Base-by-base conservation (phyloP, 2,329 filamentous ascomycete genomes). In the Penicillium crustosum region DNA sequence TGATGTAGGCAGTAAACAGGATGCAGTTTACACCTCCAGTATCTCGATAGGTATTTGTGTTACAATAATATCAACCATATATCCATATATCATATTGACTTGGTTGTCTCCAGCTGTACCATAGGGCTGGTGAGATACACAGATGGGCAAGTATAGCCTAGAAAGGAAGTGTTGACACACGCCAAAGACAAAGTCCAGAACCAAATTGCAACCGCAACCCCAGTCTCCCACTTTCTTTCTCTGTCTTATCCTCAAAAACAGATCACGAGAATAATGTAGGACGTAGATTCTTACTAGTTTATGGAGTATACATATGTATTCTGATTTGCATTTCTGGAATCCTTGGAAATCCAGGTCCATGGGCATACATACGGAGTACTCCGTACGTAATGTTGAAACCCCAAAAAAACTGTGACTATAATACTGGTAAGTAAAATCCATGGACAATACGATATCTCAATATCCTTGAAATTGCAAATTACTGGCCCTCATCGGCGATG, bases 161-260 rank as follows among this genome's bases (percentile, higher is more conserved):
- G 3, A 39, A 27, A 39, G n/a, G 12, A 13, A 19, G 31, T 25
- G n/a, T 23, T 53, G n/a, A 43, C 55, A 53, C 29, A 21, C 42
- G 49, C 35, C 35, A 57, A 56, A 27, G 13, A 27, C 12, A 35
- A 25, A 41, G 23, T 57, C 41, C n/a, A 45, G 6, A 50, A 39
- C 21, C 5, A 42, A n/a, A 43, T 53, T 48, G 49, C 29, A 57
- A 57, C 49, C 33, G 35, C 49, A 53, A 55, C 27, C 27, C 49
- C 15, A 53, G 31, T 19, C 41, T 45, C 21, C n/a, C 27, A 43
- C 3, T 39, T 15, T 27, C 15, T 6, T 10, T 38, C 3, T n/a
- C 27, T 44, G 12, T 6, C 31, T 33, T 23, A 33, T 31, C 3
- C 19, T 9, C n/a, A 21, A 4, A 29, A 21, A 13, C 44, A 55